Conservation (phyloP, 164 flowering plant genomes). For the Vitis cinerea region DNA sequence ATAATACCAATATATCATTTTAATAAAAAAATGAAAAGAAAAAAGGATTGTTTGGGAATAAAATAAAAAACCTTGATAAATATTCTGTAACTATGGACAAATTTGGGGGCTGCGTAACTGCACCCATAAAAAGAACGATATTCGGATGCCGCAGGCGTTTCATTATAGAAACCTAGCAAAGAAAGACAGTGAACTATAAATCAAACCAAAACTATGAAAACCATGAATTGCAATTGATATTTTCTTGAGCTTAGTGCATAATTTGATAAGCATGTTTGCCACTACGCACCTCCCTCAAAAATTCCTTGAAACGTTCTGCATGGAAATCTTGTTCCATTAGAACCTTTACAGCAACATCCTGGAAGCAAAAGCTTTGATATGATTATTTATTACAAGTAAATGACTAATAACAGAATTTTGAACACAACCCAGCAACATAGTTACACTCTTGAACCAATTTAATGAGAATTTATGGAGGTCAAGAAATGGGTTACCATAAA, state of each 20-base stretch:
- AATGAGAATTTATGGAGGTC: neutral
- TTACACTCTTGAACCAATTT: neutral
- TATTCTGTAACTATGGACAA: conserved; percentile 96
- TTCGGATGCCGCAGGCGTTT: conserved; percentile 96
- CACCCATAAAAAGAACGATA: conserved; percentile 98
- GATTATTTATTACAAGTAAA: neutral
- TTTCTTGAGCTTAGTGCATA: conserved; percentile 2
- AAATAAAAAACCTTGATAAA: conserved; percentile 66
- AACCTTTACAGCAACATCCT: conserved; percentile 99
- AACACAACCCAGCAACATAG: neutral
- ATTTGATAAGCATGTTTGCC: neutral
- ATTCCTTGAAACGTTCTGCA: conserved; percentile 79
- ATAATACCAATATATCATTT: neutral
- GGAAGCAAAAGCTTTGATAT: conserved; percentile 17
- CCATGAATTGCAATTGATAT: neutral
- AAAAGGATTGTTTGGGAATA: neutral
- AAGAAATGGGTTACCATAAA: neutral
- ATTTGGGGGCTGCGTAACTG: conserved; percentile 92
- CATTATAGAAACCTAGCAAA: conserved; percentile 86
- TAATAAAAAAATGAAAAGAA: neutral
- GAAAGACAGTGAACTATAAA: conserved; percentile 6
- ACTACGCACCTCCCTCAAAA: conserved; percentile 76
- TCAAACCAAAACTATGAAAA: neutral
- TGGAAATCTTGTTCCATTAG: conserved; percentile 96
- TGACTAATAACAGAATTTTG: neutral